phyloP scores from a whole-genome alignment of 192 early-diverging fungal genomes.

The Dissophora ornata region DNA sequence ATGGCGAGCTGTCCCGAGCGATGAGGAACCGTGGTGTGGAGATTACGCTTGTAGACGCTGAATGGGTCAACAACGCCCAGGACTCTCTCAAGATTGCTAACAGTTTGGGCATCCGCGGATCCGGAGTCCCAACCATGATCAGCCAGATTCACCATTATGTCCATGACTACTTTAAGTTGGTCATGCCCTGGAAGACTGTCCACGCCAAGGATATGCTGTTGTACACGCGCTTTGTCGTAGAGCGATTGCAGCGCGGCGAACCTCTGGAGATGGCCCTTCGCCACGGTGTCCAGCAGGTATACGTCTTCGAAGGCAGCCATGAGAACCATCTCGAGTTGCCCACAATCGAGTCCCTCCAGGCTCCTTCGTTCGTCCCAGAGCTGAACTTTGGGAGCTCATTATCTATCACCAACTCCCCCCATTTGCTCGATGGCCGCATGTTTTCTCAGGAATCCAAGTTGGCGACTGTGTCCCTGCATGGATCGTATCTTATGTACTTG shows the following conservation, averaged over 20 bases:
- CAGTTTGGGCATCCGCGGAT: conserved; percentile 56
- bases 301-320: conserved; percentile 39
- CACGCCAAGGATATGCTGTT: conserved; percentile 62
- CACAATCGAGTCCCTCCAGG: conserved; percentile 4
- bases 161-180: conserved; percentile 40
- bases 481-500: conserved; percentile 63
- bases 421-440: conserved; percentile 61
- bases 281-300: conserved; percentile 60
- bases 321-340: conserved; percentile 30
- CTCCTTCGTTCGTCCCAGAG: conserved; percentile 25
- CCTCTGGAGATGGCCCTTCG: conserved; percentile 50
- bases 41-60: conserved; percentile 72
- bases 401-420: conserved; percentile 58
- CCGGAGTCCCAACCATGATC: conserved; percentile 49
- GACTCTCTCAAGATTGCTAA: conserved; percentile 65
- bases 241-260: conserved; percentile 65
- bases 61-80: conserved; percentile 60
- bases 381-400: conserved; percentile 24
- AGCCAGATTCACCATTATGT: conserved; percentile 57
- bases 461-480: conserved; percentile 63
- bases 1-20: conserved; percentile 94
- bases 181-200: conserved; percentile 36
- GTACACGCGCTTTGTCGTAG: conserved; percentile 57
- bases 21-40: conserved; percentile 99
- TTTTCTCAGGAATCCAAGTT: conserved; percentile 68